A percentile compares a stretch with the other conserved stretches of the same genome.
Evolutionary conservation across 2,329 filamentous ascomycete species (phyloP).

Genomic region (Stagonosporopsis cucurbitacearum): DNA sequence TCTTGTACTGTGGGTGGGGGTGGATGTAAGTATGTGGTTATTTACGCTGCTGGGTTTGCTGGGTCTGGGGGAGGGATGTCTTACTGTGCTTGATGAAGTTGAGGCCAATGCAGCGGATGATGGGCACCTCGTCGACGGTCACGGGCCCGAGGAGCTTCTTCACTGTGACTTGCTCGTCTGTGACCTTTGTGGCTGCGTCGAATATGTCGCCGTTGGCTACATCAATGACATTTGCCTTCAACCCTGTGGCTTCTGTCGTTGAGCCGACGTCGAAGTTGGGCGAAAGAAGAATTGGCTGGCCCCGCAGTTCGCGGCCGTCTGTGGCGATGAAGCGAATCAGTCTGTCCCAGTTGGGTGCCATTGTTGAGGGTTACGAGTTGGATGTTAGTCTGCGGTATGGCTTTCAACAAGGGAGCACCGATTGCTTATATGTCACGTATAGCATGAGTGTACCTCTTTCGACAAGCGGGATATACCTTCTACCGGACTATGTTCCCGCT

Average conservation of each 20-base stretch:
- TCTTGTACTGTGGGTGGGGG: slow-evolving; percentile 55
- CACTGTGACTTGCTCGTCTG: slow-evolving; percentile 62
- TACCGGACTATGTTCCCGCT: slow-evolving; percentile 22
- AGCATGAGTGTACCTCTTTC: slow-evolving; percentile 2
- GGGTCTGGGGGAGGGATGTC: not conserved
- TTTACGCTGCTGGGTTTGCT: not conserved
- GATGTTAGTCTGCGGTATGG: not conserved
- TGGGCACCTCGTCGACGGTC: slow-evolving; percentile 59
- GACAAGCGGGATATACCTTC: slow-evolving; percentile 25
- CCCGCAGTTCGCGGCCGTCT: slow-evolving; percentile 58
- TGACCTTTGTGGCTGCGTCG: slow-evolving; percentile 58
- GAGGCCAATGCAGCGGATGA: slow-evolving; percentile 64
- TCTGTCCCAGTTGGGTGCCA: slow-evolving; percentile 55
- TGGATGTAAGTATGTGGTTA: too few species aligned
- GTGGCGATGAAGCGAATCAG: slow-evolving; percentile 62
- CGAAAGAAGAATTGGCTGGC: slow-evolving; percentile 59
- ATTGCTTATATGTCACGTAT: not conserved
- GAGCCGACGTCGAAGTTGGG: slow-evolving; percentile 58
- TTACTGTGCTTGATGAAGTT: slow-evolving; percentile 66
- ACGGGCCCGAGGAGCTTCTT: slow-evolving; percentile 62
- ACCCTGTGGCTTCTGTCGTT: slow-evolving; percentile 54
- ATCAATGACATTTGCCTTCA: slow-evolving; percentile 61
- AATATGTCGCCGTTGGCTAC: slow-evolving; percentile 58
- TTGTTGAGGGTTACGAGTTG: slow-evolving; percentile 16
- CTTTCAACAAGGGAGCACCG: not conserved